These are phyloP conservation scores for Hypericum androsaemum DNA, from an alignment of 345 rosid genomes.

Conservation along the genomic window DNA sequence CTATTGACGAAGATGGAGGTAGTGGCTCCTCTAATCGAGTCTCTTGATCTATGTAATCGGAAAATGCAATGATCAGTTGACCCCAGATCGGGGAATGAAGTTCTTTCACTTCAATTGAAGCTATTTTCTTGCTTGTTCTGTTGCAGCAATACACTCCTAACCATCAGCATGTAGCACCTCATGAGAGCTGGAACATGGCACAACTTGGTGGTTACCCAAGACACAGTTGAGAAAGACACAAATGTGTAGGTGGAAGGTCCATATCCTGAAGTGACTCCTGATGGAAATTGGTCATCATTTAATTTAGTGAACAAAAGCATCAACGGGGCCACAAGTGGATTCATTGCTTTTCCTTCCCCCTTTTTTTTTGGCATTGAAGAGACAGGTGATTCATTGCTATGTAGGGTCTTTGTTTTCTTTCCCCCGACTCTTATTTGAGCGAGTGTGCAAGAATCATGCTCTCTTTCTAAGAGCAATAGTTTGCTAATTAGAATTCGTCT, in stretches of 20 bases:
- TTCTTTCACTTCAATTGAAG: background rate
- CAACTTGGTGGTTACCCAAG: constrained; percentile 51
- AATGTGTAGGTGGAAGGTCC: constrained; percentile 19
- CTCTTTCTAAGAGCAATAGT: too few relatives aligned
- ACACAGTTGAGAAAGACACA: constrained; percentile 30
- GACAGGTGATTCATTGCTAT: too few relatives aligned
- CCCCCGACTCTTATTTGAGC: too few relatives aligned
- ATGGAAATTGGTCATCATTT: constrained; percentile 23
- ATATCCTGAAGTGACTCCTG: constrained; percentile 17
- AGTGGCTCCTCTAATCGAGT: constrained; percentile 10
- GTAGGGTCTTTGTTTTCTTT: too few relatives aligned
- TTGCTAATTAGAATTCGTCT: too few relatives aligned
- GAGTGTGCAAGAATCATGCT: too few relatives aligned
- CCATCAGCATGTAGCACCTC: constrained; percentile 68
- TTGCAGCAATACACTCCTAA: constrained; percentile 60
- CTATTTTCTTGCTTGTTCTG: constrained; percentile 3
- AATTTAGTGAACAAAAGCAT: constrained; percentile 17
- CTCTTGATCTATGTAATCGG: background rate
- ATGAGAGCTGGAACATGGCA: constrained; percentile 86
- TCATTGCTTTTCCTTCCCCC: background rate
- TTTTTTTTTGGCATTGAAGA: too few relatives aligned
- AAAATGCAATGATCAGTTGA: background rate
- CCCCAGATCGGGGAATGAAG: background rate
- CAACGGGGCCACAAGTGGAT: constrained; percentile 23
- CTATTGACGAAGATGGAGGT: constrained; percentile 93